Evolutionary conservation across 2,329 filamentous ascomycete genomes (phyloP).

Genomic region (Tothia fuscella): DNA sequence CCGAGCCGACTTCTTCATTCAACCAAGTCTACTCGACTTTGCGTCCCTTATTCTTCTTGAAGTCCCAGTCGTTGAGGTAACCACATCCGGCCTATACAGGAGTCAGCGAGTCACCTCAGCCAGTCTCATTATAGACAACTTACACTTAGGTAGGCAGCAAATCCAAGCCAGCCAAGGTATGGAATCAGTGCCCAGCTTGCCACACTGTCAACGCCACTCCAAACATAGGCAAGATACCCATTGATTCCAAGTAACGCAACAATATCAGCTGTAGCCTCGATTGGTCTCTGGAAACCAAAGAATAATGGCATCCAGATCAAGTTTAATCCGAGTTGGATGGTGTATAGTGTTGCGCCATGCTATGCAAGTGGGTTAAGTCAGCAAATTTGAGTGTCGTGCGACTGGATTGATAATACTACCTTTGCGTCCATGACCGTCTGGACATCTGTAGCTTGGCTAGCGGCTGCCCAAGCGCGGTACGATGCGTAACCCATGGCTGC

Average conservation of each 20-base stretch:
- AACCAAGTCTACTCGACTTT: no score
- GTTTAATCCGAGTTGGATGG: constrained; percentile 74
- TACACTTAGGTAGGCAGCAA: constrained; percentile 74
- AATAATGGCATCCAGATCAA: constrained; percentile 88
- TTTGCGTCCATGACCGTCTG: constrained; percentile 39
- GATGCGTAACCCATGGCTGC: constrained; percentile 78
- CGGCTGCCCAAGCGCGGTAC: constrained; percentile 59
- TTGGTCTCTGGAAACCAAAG: constrained; percentile 63
- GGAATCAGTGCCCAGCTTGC: constrained; percentile 66
- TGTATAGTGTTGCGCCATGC: constrained; percentile 68
- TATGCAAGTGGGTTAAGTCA: constrained; percentile 11
- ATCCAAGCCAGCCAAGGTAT: constrained; percentile 76
- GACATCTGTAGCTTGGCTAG: constrained; percentile 44
- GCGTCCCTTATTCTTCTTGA: constrained; percentile 15
- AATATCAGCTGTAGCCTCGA: constrained; percentile 65
- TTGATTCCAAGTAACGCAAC: constrained; percentile 59
- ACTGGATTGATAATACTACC: constrained; percentile 19
- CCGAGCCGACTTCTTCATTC: no score
- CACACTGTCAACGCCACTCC: constrained; percentile 59
- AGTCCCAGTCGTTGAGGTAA: constrained; percentile 29
- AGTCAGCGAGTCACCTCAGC: no score
- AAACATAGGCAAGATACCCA: constrained; percentile 62
- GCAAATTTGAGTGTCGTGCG: background rate
- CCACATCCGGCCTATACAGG: constrained; percentile 22
- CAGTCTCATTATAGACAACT: constrained; percentile 15